Evolutionary conservation across 192 early-diverging fungal genomes (phyloP), one percentile per base, ranked within the genome.

Genomic region (Geosiphon pyriformis): DNA sequence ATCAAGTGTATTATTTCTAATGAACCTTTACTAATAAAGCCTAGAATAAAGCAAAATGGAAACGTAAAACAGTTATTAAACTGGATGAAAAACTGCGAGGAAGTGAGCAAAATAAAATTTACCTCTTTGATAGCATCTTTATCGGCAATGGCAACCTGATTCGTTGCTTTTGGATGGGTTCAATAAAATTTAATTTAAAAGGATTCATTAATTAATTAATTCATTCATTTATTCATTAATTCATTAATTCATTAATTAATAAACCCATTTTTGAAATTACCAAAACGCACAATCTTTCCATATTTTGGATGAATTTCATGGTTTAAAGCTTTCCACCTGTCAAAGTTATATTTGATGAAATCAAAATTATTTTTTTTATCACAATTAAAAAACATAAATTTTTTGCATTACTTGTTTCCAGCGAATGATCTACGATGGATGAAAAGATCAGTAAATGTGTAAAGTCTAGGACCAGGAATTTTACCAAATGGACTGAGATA

Each of bases 391-490:
- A 42, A 4, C 8, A 17, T 8, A 4, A 2, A 10, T 25, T 20
- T 17, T 18, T 33, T 12, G 22, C 4, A 18, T 31, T 64, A 64
- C 48, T 30, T 64, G 3, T 64, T 23, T 20, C 61, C 48, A 18
- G 26, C 25, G 18, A 51, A 11, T 48, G 31, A 30, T 51, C 25
- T 49, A 32, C 18, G 31, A 2, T 29, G 32, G 32, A 64, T 31
- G 23, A 51, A 51, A 3, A 51, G 27, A 23, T 20, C 10, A 4
- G 29, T 32, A 3, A 63, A 47, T 17, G n/a, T 7, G 12, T 33
- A 64, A 23, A 64, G 35, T 22, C 51, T 64, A 51, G 61, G 61
- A 17, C 61, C 61, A 8, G 61, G 61, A 31, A 64, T 17, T 12
- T 34, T 51, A n/a, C 47, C 32, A 23, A 64, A 23, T 15, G 61